Percentiles rank a stretch among this genome's conserved stretches.
phyloP scores from a whole-genome alignment of 2,329 filamentous ascomycete species.

The Pseudofabraea citricarpa region DNA sequence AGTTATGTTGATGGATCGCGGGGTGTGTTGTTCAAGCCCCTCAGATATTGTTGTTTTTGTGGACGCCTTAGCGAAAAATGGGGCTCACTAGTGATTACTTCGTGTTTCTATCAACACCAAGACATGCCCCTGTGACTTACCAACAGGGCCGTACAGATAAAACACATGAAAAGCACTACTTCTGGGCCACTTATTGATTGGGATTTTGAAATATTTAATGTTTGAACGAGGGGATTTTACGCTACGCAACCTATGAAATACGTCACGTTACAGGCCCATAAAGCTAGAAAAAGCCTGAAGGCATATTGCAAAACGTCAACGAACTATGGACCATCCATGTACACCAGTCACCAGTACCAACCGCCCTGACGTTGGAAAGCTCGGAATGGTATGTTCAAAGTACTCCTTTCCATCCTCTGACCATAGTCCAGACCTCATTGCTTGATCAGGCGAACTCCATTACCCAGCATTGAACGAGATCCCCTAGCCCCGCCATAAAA shows the following conservation, averaged over 20 bases:
- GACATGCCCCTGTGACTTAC: too few species aligned
- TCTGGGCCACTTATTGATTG: too few species aligned
- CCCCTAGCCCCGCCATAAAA: constrained; percentile 6
- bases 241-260: too few species aligned
- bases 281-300: constrained; percentile 3
- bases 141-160: too few species aligned
- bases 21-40: constrained; percentile 3
- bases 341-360: constrained; percentile 23
- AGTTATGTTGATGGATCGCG: constrained; percentile 1
- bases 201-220: too few species aligned
- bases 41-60: too few species aligned
- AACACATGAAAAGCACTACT: too few species aligned
- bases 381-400: constrained; percentile 38
- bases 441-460: constrained; percentile 13
- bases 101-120: too few species aligned
- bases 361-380: constrained; percentile 55
- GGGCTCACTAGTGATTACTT: too few species aligned
- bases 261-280: too few species aligned
- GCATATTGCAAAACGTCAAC: constrained; percentile 5
- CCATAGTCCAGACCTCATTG: constrained; percentile 11
- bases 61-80: too few species aligned
- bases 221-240: too few species aligned
- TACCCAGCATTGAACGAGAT: constrained; percentile 9
- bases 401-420: constrained; percentile 4
- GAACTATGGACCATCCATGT: constrained; percentile 4